phyloP scores from a whole-genome alignment of 2,329 filamentous ascomycete genomes.

The Leptographium lundbergii region DNA sequence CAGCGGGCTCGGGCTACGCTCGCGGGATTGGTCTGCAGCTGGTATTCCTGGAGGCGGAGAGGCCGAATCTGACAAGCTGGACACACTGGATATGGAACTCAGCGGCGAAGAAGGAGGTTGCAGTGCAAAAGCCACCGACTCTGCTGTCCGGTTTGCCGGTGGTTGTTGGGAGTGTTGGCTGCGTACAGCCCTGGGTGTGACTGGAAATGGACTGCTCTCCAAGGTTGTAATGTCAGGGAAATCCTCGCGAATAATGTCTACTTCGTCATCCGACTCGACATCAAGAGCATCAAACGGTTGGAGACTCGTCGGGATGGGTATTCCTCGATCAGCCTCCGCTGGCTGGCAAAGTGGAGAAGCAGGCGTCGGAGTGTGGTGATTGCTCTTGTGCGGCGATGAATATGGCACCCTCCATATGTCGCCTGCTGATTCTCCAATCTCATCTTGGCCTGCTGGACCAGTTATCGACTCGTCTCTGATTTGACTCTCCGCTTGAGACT shows the following conservation, averaged over 20 bases:
- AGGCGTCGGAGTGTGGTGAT: not conserved
- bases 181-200: not conserved
- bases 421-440: not conserved
- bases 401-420: constrained; percentile 1
- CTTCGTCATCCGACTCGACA: constrained; percentile 8
- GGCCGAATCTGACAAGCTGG: not conserved
- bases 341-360: not conserved
- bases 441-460: not conserved
- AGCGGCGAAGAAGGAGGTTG: constrained; percentile 6
- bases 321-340: not conserved
- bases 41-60: not conserved
- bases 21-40: not conserved
- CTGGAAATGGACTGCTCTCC: not conserved
- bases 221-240: not conserved
- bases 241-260: constrained; percentile 7
- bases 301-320: not conserved
- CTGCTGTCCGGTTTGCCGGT: not conserved
- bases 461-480: not conserved
- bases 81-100: constrained; percentile 3
- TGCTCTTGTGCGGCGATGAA: not conserved
- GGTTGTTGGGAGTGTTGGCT: not conserved
- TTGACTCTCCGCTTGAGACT: constrained; percentile 1
- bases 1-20: not conserved
- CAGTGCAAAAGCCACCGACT: not conserved
- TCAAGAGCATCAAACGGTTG: not conserved